These are phyloP conservation scores for Linum trigynum DNA, from an alignment of 345 rosid species.

Conservation along the genomic window DNA sequence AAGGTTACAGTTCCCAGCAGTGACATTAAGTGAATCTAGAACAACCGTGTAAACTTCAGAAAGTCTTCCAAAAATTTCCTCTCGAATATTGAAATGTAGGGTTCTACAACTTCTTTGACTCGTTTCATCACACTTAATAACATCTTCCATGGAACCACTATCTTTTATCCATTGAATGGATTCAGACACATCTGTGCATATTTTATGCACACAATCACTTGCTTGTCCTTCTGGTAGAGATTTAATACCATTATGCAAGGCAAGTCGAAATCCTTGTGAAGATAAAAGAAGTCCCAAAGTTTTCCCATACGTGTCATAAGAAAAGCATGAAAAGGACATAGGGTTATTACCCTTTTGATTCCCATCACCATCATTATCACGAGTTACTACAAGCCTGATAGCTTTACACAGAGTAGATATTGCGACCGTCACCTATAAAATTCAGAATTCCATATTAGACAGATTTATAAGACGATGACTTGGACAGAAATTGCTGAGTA, in stretches of 20 bases:
- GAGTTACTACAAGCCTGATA: constrained; percentile 37
- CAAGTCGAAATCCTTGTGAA: constrained; percentile 46
- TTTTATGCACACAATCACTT: constrained; percentile 47
- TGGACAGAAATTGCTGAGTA: background rate
- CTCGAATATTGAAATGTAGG: constrained; percentile 31
- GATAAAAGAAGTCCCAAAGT: constrained; percentile 43
- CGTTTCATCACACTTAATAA: constrained; percentile 13
- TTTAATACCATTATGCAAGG: constrained; percentile 43
- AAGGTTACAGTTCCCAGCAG: constrained; percentile 58
- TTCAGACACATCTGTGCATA: constrained; percentile 51
- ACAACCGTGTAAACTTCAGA: constrained; percentile 55
- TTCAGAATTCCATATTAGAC: constrained; percentile 6
- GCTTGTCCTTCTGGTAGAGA: constrained; percentile 90
- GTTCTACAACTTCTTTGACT: constrained; percentile 12
- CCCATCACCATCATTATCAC: constrained; percentile 15
- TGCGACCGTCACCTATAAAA: constrained; percentile 57
- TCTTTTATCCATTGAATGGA: constrained; percentile 59
- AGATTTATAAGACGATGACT: background rate
- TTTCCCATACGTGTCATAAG: constrained; percentile 28
- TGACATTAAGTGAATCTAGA: constrained; percentile 59
- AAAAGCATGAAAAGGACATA: constrained; percentile 19
- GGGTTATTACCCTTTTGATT: constrained; percentile 15
- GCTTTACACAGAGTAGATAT: constrained; percentile 67
- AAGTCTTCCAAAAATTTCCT: constrained; percentile 55
- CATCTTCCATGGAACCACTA: constrained; percentile 21